Evolutionary conservation across 805 yeast species (phyloP).

Genomic region (Pichia cephalocereana): DNA sequence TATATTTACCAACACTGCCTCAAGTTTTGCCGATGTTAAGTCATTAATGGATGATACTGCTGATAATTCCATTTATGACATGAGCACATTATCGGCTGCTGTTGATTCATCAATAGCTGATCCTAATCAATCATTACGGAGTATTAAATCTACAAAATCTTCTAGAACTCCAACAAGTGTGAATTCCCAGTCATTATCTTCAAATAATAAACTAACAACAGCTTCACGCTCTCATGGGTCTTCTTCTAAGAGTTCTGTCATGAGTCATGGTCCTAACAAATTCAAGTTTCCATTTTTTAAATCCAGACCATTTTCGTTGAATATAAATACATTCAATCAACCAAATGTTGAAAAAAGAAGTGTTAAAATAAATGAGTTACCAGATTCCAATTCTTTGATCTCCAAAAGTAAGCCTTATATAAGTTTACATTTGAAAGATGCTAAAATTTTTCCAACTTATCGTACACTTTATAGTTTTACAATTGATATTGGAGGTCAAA

Average conservation of each 20-base stretch:
- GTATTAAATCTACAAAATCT: not conserved
- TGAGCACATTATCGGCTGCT: not conserved
- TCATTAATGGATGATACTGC: not conserved
- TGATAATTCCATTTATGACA: not conserved
- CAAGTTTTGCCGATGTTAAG: not conserved
- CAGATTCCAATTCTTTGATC: constrained; percentile 35
- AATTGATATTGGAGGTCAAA: constrained; percentile 29
- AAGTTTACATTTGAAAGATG: constrained; percentile 37
- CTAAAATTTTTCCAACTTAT: constrained; percentile 44
- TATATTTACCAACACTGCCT: not conserved
- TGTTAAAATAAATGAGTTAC: constrained; percentile 48
- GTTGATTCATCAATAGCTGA: not conserved
- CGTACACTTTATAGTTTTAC: constrained; percentile 40
- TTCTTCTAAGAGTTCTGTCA: not conserved
- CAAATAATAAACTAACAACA: not conserved
- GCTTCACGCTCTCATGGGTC: not conserved
- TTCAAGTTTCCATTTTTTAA: constrained; percentile 25
- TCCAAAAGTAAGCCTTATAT: constrained; percentile 40
- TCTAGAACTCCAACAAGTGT: not conserved
- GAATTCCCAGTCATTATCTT: not conserved
- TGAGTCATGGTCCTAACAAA: constrained; percentile 3
- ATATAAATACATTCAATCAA: constrained; percentile 27
- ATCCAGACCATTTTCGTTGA: constrained; percentile 53
- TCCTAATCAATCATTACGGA: not conserved
- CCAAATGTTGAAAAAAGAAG: constrained; percentile 19